Evolutionary conservation across 495 filamentous ascomycete species (phyloP).

Genomic region (Neurospora intermedia): DNA sequence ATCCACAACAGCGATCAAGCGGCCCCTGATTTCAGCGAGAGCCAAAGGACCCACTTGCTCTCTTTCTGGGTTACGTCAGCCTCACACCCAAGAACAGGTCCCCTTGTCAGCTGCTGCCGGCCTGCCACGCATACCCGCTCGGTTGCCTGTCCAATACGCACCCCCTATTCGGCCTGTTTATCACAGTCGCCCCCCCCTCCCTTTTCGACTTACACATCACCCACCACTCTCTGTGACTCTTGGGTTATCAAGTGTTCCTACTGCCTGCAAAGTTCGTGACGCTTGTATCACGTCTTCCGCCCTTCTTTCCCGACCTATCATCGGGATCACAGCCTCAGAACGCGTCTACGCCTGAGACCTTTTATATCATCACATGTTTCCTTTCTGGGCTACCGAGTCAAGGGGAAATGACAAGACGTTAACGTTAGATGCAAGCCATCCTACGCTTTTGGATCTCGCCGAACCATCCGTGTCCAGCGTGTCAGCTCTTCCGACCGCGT

Average conservation of each 20-base stretch:
- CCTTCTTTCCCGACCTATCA: not conserved
- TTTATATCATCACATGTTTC: slow-evolving; percentile 33
- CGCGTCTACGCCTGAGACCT: not conserved
- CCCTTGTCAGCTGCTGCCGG: not conserved
- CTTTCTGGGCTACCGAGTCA: slow-evolving; percentile 39
- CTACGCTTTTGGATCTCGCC: slow-evolving; percentile 7
- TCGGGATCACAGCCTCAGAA: not conserved
- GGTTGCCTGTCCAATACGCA: not conserved
- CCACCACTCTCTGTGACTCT: not conserved
- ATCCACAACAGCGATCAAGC: not conserved
- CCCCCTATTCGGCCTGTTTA: slow-evolving; percentile 17
- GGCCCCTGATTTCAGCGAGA: not conserved
- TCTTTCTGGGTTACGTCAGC: slow-evolving; percentile 14
- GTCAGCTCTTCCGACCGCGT: slow-evolving; percentile 2
- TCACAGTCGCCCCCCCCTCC: not conserved
- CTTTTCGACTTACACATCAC: not conserved
- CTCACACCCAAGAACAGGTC: not conserved
- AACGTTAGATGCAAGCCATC: slow-evolving; percentile 5
- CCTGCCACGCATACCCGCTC: not conserved
- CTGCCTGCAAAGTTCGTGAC: not conserved
- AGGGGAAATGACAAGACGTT: slow-evolving; percentile 36
- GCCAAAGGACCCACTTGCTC: not conserved
- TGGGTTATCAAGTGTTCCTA: not conserved
- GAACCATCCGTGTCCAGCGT: slow-evolving; percentile 3
- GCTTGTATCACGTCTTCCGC: not conserved